Conservation (phyloP, 176 grass and related monocot genomes). For the Ensete glaucum region DNA sequence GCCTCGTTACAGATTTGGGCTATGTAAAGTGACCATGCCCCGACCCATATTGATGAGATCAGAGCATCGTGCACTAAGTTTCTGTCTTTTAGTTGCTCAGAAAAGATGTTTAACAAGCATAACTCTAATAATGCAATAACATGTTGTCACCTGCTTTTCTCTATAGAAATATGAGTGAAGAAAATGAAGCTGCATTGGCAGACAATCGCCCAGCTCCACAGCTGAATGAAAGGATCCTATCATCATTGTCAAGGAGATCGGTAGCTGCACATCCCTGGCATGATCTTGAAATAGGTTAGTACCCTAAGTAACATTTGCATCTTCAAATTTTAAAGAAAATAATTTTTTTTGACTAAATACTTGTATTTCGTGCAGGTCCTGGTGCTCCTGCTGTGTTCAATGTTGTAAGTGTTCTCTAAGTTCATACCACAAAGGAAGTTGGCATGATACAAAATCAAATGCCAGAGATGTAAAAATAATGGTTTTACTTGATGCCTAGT, state of each 20-base stretch:
- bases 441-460: neutral
- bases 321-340: too few species aligned
- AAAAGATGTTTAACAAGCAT: neutral
- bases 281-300: constrained; percentile 85
- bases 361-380: constrained; percentile 36
- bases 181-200: constrained; percentile 2
- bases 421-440: neutral
- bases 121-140: neutral
- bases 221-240: constrained; percentile 86
- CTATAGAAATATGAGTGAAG: constrained; percentile 35
- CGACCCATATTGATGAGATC: too few species aligned
- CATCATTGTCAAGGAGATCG: constrained; percentile 67
- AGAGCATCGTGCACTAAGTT: too few species aligned
- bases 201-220: constrained; percentile 27
- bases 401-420: constrained; percentile 49
- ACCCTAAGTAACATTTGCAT: neutral
- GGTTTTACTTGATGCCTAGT: neutral
- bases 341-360: neutral
- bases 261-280: constrained; percentile 90
- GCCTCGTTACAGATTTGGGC: too few species aligned
- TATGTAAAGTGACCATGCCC: too few species aligned
- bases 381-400: constrained; percentile 83
- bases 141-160: neutral
- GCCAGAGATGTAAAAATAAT: neutral
- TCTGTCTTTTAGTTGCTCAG: too few species aligned